Conservation (phyloP, 2,329 filamentous ascomycete species). For the Aureobasidium leucospermi region DNA sequence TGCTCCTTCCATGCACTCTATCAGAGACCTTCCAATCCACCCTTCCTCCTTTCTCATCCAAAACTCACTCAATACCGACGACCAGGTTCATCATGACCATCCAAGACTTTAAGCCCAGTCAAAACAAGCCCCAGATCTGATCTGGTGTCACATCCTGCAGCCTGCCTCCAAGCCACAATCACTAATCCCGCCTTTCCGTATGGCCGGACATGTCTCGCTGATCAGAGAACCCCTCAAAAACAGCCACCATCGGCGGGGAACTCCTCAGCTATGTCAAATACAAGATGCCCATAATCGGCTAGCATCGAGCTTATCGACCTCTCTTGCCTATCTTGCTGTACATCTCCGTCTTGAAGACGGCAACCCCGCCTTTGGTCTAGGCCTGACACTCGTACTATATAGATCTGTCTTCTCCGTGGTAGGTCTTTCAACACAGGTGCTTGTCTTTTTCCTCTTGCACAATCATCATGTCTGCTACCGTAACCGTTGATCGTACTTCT, state of each 20-base stretch:
- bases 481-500: constrained; percentile 13
- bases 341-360: not conserved
- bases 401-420: not conserved
- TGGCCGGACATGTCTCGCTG: not conserved
- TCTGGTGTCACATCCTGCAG: constrained; percentile 1
- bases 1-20: not conserved
- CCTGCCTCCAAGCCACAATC: constrained; percentile 2
- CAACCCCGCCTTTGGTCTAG: constrained; percentile 7
- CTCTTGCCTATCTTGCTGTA: not conserved
- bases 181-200: constrained; percentile 6
- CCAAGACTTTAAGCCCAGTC: not conserved
- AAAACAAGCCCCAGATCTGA: not conserved
- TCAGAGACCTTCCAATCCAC: not conserved
- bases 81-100: not conserved
- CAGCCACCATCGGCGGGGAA: not conserved
- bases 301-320: not conserved
- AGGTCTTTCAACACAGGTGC: not conserved
- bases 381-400: not conserved
- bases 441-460: not conserved
- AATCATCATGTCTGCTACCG: constrained; percentile 1
- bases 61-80: not conserved
- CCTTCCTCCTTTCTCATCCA: not conserved
- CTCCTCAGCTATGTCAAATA: constrained; percentile 4
- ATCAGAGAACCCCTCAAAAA: not conserved
- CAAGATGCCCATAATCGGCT: not conserved